Percentiles rank a stretch among this genome's conserved stretches.
These are phyloP conservation scores for Piromyces sp. DNA, from an alignment of 192 early-diverging fungal genomes.

Conservation along the genomic window DNA sequence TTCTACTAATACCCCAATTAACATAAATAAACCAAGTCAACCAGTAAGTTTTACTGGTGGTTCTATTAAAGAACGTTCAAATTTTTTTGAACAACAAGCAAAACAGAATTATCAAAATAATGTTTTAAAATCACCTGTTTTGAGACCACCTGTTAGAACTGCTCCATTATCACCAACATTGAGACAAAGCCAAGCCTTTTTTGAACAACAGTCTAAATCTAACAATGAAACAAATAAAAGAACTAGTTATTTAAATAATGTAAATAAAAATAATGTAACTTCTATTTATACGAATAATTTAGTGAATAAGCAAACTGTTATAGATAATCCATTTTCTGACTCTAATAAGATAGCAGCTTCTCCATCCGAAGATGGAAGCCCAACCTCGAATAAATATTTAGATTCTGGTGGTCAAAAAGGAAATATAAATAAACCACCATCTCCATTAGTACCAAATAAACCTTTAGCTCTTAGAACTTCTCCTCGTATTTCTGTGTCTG, in stretches of 20 bases:
- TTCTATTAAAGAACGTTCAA: background rate
- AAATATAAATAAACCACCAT: background rate
- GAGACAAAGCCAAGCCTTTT: background rate
- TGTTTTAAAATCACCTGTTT: background rate
- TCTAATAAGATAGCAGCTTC: background rate
- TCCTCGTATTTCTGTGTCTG: background rate
- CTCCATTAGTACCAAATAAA: background rate
- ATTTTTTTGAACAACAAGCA: background rate
- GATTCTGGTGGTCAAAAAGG: background rate
- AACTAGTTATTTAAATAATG: background rate
- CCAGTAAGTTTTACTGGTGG: background rate
- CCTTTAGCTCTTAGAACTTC: background rate
- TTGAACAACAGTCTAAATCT: background rate
- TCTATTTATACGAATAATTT: background rate
- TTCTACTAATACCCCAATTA: background rate
- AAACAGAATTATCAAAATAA: background rate
- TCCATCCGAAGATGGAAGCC: background rate
- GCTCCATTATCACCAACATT: background rate
- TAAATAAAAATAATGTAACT: background rate
- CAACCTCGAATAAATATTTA: background rate
- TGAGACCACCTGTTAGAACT: background rate
- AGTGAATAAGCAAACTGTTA: background rate
- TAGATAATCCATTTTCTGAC: background rate
- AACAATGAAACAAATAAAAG: background rate
- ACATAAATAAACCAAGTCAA: no score